Percentiles rank a stretch among this genome's conserved stretches.
These are phyloP conservation scores for Fusarium penzigii DNA, from an alignment of 2,329 filamentous ascomycete genomes.

Conservation along the genomic window DNA sequence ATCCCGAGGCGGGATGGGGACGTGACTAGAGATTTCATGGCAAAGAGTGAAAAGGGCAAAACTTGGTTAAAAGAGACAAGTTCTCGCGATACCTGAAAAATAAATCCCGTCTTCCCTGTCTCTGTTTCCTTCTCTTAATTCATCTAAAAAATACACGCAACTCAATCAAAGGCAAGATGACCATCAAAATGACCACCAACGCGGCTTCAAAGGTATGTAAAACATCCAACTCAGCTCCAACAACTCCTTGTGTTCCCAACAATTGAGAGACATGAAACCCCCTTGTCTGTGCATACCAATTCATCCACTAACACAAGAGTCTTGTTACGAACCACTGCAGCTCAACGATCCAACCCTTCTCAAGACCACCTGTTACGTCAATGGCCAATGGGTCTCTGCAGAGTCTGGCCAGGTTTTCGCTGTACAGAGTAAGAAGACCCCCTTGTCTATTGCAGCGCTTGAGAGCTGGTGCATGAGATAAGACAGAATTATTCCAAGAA, in stretches of 20 bases:
- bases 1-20: too few species aligned
- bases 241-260: constrained; percentile 1
- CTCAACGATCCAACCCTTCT: constrained; percentile 66
- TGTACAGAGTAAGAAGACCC: constrained; percentile 55
- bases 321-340: constrained; percentile 32
- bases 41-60: too few species aligned
- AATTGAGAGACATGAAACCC: neutral
- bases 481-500: too few species aligned
- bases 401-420: constrained; percentile 74
- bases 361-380: constrained; percentile 71
- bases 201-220: constrained; percentile 20
- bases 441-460: neutral
- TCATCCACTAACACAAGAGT: constrained; percentile 13
- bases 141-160: too few species aligned
- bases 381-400: constrained; percentile 75
- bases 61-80: too few species aligned
- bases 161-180: neutral
- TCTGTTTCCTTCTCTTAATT: too few species aligned
- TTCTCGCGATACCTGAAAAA: too few species aligned
- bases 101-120: too few species aligned
- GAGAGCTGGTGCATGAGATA: too few species aligned
- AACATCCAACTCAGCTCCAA: too few species aligned
- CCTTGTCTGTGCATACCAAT: neutral
- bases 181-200: constrained; percentile 15
- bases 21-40: too few species aligned